Evolutionary conservation across 169 alveolate species (phyloP), one percentile per base, ranked within the genome.

Genomic region (Plasmodium knowlesi): DNA sequence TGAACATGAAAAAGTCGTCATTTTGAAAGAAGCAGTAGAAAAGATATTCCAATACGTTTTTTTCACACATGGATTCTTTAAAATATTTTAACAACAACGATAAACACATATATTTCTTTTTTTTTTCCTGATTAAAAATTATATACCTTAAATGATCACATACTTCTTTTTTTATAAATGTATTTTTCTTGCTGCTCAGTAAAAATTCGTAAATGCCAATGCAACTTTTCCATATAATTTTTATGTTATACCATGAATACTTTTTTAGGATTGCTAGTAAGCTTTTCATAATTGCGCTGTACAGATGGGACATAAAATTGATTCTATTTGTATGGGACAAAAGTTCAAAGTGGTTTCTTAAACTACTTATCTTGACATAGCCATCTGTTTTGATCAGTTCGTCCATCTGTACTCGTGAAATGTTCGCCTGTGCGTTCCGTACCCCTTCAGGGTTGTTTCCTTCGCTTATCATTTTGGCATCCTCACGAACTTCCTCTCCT

Each of bases 161-260:
- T 30, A 91, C 67, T 32, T 91, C 92, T 41, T 80, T 67, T 81
- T 82, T 91, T 91, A 91, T 67, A 81, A 54, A 82, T 82, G 25
- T 39, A 57, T 70, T 81, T 91, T 81, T 91, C 67, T 54, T 82
- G 54, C 92, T 91, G 37, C 81, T 91, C 53, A 91, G 84, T 32
- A 91, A 91, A 71, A 53, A 50, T 50, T 91, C 95, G 84, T 91
- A 91, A 41, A 82, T 43, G 76, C 76, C 25, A 70, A 91, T 50
- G 50, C 95, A 91, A 82, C 92, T 82, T 41, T 82, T 91, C 95
- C 95, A 91, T 91, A 91, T 91, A 34, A 70, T 67, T 81, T 91
- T 91, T 82, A 91, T 82, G 46, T 91, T 91, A 91, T 82, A 91
- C 95, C 92, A 82, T 19, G 85, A 80, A 61, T 91, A 91, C 37